Evolutionary conservation across 1,139 yeast genomes (phyloP).

Genomic region (Suzukiozyma palmioleophila): DNA sequence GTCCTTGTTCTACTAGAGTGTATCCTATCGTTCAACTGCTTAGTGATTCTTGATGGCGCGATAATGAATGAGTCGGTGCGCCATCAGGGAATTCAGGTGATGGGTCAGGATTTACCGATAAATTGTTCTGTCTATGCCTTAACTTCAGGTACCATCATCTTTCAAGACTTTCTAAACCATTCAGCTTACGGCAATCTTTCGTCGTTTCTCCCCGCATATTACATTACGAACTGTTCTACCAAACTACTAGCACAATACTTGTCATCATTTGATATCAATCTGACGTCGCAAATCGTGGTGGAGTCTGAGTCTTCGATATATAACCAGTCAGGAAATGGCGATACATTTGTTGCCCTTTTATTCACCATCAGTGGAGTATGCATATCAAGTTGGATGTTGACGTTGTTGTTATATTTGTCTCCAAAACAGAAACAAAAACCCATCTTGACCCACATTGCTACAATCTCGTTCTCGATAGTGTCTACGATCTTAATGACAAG

Average conservation of each 20-base stretch:
- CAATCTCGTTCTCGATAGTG: slow-evolving; percentile 40
- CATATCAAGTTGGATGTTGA: slow-evolving; percentile 52
- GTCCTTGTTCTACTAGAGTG: too few relatives aligned
- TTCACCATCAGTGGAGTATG: slow-evolving; percentile 40
- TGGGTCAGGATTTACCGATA: slow-evolving; percentile 13
- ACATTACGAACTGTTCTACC: slow-evolving; percentile 37
- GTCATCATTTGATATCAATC: neutral
- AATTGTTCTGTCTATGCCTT: slow-evolving; percentile 40
- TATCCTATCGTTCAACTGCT: too few relatives aligned
- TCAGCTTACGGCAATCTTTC: slow-evolving; percentile 14
- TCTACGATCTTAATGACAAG: slow-evolving; percentile 37
- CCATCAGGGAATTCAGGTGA: slow-evolving; percentile 3
- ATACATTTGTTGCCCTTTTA: slow-evolving; percentile 40
- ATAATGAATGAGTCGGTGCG: neutral
- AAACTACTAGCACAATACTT: slow-evolving; percentile 5
- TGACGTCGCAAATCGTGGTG: neutral
- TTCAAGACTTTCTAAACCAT: slow-evolving; percentile 15
- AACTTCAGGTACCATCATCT: slow-evolving; percentile 25
- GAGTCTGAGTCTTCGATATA: slow-evolving; percentile 13
- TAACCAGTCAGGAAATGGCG: slow-evolving; percentile 33
- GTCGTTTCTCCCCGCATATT: slow-evolving; percentile 34
- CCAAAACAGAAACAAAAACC: slow-evolving; percentile 48
- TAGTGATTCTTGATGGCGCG: neutral
- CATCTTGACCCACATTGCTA: slow-evolving; percentile 39
- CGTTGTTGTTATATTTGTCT: slow-evolving; percentile 41